Evolutionary conservation across 345 rosid genomes (phyloP).

Genomic region (Populus alba): DNA sequence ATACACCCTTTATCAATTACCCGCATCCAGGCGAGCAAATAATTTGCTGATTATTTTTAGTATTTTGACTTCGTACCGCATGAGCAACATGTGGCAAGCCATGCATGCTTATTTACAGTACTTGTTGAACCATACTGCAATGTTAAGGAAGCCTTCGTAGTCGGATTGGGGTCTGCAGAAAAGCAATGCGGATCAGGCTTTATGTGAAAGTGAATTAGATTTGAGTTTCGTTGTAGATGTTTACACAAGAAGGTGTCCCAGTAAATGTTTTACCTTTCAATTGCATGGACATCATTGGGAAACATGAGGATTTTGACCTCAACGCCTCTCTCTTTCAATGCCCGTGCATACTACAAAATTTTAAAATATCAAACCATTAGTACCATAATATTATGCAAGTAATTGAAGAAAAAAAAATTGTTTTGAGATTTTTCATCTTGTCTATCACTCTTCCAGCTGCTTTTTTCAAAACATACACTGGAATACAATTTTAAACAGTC

Average conservation of each 20-base stretch:
- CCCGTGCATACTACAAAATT: conserved; percentile 60
- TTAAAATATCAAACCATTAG: conserved; percentile 14
- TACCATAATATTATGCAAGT: background rate
- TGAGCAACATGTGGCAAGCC: no score
- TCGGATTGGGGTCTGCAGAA: conserved; percentile 3
- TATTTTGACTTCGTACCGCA: no score
- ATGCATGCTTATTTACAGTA: background rate
- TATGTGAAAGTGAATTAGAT: background rate
- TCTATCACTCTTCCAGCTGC: background rate
- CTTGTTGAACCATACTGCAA: background rate
- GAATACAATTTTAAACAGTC: background rate
- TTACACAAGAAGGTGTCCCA: background rate
- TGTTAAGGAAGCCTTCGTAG: background rate
- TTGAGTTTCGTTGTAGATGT: background rate
- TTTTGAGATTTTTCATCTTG: background rate
- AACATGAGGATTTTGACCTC: conserved; percentile 63
- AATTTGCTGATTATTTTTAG: no score
- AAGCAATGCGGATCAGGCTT: conserved; percentile 20
- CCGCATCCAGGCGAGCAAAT: no score
- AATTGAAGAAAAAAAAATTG: background rate
- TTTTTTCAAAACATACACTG: background rate
- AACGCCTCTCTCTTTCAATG: conserved; percentile 77
- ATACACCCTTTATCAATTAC: no score
- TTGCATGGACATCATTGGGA: conserved; percentile 68
- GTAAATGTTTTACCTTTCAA: conserved; percentile 50